These are phyloP conservation scores for Tranzscheliella williamsii DNA, from an alignment of 1,284 basidiomycete species.

Conservation along the genomic window DNA sequence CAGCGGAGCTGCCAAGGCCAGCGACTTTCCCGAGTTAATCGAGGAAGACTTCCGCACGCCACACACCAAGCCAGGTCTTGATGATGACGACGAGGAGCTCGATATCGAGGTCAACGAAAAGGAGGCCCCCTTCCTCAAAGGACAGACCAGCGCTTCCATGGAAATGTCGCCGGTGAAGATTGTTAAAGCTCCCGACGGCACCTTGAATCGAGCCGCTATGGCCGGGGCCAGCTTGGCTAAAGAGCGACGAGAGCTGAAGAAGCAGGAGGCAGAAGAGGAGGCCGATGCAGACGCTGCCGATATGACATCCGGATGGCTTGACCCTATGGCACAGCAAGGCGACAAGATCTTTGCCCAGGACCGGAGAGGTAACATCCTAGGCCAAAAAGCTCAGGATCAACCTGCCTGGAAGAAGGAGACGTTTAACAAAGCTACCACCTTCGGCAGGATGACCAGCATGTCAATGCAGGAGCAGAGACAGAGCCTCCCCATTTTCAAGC, in stretches of 20 bases:
- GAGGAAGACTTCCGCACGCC: slow-evolving; percentile 65
- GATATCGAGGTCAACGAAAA: slow-evolving; percentile 97
- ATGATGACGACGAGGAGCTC: slow-evolving; percentile 68
- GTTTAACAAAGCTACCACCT: slow-evolving; percentile 96
- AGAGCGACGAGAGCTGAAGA: slow-evolving; percentile 88
- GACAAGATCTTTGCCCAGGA: slow-evolving; percentile 94
- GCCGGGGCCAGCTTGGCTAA: slow-evolving; percentile 91
- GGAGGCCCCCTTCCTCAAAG: slow-evolving; percentile 92
- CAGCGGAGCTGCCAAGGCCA: slow-evolving; percentile 85
- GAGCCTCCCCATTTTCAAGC: slow-evolving; percentile 91
- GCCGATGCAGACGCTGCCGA: slow-evolving; percentile 92
- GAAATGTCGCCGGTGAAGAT: slow-evolving; percentile 93
- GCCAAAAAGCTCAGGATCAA: slow-evolving; percentile 78
- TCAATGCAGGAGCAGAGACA: slow-evolving; percentile 92
- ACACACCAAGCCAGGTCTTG: slow-evolving; percentile 31
- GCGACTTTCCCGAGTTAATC: slow-evolving; percentile 94
- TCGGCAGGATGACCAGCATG: slow-evolving; percentile 84
- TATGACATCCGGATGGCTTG: slow-evolving; percentile 92
- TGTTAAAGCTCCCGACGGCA: slow-evolving; percentile 71
- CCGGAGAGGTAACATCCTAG: slow-evolving; percentile 77
- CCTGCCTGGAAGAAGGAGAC: slow-evolving; percentile 90
- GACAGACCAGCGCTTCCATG: slow-evolving; percentile 91
- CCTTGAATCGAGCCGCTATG: slow-evolving; percentile 87
- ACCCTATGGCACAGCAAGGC: slow-evolving; percentile 88
- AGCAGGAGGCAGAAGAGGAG: slow-evolving; percentile 90